Percentiles rank a stretch among this genome's conserved stretches.
Conservation (phyloP, 805 yeast species). For the Ogataea dorogensis region DNA sequence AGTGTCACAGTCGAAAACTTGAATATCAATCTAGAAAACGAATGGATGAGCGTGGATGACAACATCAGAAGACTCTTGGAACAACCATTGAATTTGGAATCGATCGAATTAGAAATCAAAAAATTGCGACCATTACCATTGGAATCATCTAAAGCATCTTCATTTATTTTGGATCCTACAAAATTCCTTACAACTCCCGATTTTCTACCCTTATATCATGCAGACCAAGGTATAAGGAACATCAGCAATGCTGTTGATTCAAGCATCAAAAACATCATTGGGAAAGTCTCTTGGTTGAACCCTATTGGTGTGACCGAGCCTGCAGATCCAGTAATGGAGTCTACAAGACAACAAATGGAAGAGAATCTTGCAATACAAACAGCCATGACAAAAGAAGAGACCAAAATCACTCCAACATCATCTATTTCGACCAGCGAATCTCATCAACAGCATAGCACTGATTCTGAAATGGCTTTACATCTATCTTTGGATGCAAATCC, state of each 20-base stretch:
- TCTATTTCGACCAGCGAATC: conserved; percentile 29
- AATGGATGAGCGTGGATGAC: conserved; percentile 2
- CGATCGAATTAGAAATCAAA: conserved; percentile 27
- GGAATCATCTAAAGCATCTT: conserved; percentile 6
- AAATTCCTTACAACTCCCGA: conserved; percentile 19
- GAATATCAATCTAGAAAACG: conserved; percentile 20
- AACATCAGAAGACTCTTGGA: conserved; percentile 12
- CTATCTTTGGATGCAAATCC: conserved; percentile 8
- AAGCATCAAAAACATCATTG: conserved; percentile 34
- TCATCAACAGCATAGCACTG: conserved; percentile 11
- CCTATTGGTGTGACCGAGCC: conserved; percentile 11
- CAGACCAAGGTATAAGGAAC: conserved; percentile 37
- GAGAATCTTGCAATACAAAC: conserved; percentile 30
- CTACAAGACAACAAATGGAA: conserved; percentile 30
- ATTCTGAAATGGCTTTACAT: conserved; percentile 15
- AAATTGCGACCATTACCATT: conserved; percentile 13
- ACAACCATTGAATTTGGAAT: conserved; percentile 27
- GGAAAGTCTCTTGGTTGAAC: conserved; percentile 33
- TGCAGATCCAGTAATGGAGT: conserved; percentile 21
- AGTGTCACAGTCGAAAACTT: conserved; percentile 35
- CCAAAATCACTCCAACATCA: conserved; percentile 31
- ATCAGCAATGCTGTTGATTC: conserved; percentile 37
- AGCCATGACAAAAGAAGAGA: conserved; percentile 14
- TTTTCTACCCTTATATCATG: conserved; percentile 31
- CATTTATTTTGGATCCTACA: conserved; percentile 14